A percentile compares a stretch with the other conserved stretches of the same genome.
Conservation (phyloP, 345 rosid species). For the Ricinus communis region DNA sequence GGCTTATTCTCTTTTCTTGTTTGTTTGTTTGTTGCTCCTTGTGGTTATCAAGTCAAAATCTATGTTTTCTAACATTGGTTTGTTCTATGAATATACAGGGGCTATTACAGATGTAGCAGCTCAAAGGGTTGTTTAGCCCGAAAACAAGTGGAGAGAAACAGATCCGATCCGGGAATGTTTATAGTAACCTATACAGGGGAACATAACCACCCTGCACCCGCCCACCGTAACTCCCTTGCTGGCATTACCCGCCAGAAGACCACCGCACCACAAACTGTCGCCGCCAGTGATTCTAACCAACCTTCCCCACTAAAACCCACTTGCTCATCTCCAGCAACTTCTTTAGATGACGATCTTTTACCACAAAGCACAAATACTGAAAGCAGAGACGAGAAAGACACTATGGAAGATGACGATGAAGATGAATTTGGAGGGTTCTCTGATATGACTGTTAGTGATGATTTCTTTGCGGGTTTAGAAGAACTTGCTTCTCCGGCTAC, state of each 20-base stretch:
- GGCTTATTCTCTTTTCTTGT: background rate
- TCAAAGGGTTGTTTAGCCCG: slow-evolving; percentile 96
- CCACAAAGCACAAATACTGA: slow-evolving; percentile 39
- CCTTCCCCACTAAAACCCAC: slow-evolving; percentile 32
- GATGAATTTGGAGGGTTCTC: slow-evolving; percentile 55
- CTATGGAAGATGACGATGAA: slow-evolving; percentile 59
- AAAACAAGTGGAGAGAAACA: slow-evolving; percentile 94
- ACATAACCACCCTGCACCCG: slow-evolving; percentile 91
- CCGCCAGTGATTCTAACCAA: slow-evolving; percentile 33
- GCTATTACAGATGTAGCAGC: slow-evolving; percentile 92
- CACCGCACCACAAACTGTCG: slow-evolving; percentile 22
- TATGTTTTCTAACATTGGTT: background rate
- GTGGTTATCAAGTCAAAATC: too few species aligned
- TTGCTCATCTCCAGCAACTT: slow-evolving; percentile 51
- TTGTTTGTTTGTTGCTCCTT: background rate
- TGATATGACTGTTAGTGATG: slow-evolving; percentile 65
- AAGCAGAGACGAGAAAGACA: slow-evolving; percentile 49
- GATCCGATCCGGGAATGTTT: slow-evolving; percentile 91
- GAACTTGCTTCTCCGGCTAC: slow-evolving; percentile 45
- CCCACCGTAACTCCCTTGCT: slow-evolving; percentile 92
- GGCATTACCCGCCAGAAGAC: slow-evolving; percentile 88
- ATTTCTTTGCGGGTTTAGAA: slow-evolving; percentile 80
- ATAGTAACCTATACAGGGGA: slow-evolving; percentile 93
- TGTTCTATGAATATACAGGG: slow-evolving; percentile 47
- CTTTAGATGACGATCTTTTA: slow-evolving; percentile 49